Evolutionary conservation across 306 rosid species (phyloP).

Genomic region (Gastrolobium bilobum): DNA sequence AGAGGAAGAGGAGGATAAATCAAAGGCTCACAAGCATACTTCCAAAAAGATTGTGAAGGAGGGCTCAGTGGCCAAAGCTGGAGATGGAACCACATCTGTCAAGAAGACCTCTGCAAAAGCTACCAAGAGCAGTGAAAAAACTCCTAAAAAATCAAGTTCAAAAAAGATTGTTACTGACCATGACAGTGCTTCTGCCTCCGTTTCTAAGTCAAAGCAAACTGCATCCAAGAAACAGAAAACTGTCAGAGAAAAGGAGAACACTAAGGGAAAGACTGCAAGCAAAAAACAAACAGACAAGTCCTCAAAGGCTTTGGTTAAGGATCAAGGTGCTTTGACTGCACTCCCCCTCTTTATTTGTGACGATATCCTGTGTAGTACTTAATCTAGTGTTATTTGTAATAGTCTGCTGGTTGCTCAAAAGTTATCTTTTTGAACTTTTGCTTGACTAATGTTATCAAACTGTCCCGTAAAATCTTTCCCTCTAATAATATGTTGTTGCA

Average conservation of each 20-base stretch:
- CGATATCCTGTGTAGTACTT: background rate
- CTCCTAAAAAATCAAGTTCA: conserved; percentile 51
- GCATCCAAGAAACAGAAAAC: conserved; percentile 68
- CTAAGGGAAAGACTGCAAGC: conserved; percentile 62
- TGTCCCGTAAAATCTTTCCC: background rate
- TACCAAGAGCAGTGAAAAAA: conserved; percentile 58
- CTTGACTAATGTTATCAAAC: background rate
- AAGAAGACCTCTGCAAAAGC: conserved; percentile 71
- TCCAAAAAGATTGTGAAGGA: conserved; percentile 70
- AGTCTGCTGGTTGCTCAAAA: conserved; percentile 18
- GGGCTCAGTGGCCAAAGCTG: conserved; percentile 61
- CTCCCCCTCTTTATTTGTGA: background rate
- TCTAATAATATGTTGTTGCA: background rate
- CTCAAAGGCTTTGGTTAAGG: conserved; percentile 67
- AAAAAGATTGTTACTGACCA: conserved; percentile 65
- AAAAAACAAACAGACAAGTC: conserved; percentile 70
- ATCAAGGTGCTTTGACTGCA: conserved; percentile 70
- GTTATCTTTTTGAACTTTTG: background rate
- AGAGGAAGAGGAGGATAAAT: conserved; percentile 66
- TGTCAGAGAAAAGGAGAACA: conserved; percentile 59
- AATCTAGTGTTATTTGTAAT: no score
- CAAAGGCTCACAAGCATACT: conserved; percentile 56
- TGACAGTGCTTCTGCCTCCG: conserved; percentile 65
- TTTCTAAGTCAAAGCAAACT: conserved; percentile 67
- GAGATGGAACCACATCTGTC: conserved; percentile 56